Evolutionary conservation across 2,329 filamentous ascomycete species (phyloP).

Genomic region (Harringtonia lauricola): DNA sequence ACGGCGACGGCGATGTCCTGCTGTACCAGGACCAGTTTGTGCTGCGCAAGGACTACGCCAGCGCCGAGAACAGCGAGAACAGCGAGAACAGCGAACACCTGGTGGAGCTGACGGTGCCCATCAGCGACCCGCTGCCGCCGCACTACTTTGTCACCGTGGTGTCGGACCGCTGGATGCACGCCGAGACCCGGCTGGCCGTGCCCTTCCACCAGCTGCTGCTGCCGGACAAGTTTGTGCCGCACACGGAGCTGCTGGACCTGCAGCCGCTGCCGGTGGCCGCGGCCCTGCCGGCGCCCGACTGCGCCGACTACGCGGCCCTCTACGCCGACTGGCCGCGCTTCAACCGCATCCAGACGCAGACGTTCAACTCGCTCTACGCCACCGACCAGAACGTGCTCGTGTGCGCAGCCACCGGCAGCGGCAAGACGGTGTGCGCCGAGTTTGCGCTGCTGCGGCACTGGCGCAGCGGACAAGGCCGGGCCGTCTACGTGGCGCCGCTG

Average conservation of each 20-base stretch:
- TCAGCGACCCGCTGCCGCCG: slow-evolving; percentile 94
- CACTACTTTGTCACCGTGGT: slow-evolving; percentile 96
- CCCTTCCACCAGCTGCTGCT: slow-evolving; percentile 92
- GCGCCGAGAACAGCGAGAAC: slow-evolving; percentile 14
- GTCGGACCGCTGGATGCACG: slow-evolving; percentile 97
- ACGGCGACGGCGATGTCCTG: slow-evolving; percentile 94
- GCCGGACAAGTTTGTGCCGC: slow-evolving; percentile 89
- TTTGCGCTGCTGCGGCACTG: slow-evolving; percentile 87
- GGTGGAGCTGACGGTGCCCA: slow-evolving; percentile 91
- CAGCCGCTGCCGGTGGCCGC: slow-evolving; percentile 81
- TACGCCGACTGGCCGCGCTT: slow-evolving; percentile 82
- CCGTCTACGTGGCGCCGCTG: slow-evolving; percentile 90
- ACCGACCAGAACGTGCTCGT: slow-evolving; percentile 91
- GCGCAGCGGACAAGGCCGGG: slow-evolving; percentile 52
- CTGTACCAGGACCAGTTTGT: slow-evolving; percentile 92
- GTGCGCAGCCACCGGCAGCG: slow-evolving; percentile 85
- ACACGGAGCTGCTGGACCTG: slow-evolving; percentile 83
- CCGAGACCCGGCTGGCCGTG: slow-evolving; percentile 84
- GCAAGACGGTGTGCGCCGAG: slow-evolving; percentile 94
- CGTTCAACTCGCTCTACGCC: slow-evolving; percentile 86
- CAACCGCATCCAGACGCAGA: slow-evolving; percentile 96
- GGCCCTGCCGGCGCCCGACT: slow-evolving; percentile 79
- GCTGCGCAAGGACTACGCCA: slow-evolving; percentile 78
- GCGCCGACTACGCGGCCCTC: slow-evolving; percentile 64
- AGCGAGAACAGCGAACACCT: slow-evolving; percentile 75